These are phyloP conservation scores for Yarrowia galli DNA, from an alignment of 1,139 yeast species.

Conservation along the genomic window DNA sequence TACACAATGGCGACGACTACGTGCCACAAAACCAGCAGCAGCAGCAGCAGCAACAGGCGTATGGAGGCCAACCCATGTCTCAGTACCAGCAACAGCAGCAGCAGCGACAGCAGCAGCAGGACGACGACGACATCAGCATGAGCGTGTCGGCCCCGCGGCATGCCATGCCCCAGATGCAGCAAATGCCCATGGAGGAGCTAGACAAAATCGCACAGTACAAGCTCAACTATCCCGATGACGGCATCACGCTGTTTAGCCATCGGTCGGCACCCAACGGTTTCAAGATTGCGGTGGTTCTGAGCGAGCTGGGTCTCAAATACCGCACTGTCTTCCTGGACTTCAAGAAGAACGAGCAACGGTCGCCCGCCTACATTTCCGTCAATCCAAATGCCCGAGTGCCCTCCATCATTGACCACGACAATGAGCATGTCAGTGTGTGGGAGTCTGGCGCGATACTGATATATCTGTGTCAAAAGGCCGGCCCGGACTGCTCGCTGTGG, in stretches of 20 bases:
- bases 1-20: constrained; percentile 41
- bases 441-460: constrained; percentile 91
- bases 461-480: constrained; percentile 77
- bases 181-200: constrained; percentile 22
- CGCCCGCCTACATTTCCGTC: constrained; percentile 89
- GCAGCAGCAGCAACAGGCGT: constrained; percentile 37
- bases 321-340: constrained; percentile 88
- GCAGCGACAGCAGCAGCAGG: constrained; percentile 35
- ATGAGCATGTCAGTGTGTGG: constrained; percentile 85
- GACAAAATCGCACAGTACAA: constrained; percentile 75
- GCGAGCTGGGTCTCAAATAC: constrained; percentile 81
- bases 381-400: constrained; percentile 97
- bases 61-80: constrained; percentile 29
- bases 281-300: constrained; percentile 88
- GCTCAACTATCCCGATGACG: constrained; percentile 79
- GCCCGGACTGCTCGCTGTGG: constrained; percentile 72
- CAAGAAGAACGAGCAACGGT: constrained; percentile 85
- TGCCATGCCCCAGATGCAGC: constrained; percentile 38
- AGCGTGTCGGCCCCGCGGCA: constrained; percentile 26
- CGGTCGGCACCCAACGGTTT: constrained; percentile 96
- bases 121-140: constrained; percentile 31
- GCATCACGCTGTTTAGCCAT: constrained; percentile 87
- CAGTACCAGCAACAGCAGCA: constrained; percentile 28
- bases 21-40: constrained; percentile 35
- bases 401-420: constrained; percentile 85